Evolutionary conservation across 2,329 filamentous ascomycete species (phyloP).

Genomic region (Fusarium praegraminearum): DNA sequence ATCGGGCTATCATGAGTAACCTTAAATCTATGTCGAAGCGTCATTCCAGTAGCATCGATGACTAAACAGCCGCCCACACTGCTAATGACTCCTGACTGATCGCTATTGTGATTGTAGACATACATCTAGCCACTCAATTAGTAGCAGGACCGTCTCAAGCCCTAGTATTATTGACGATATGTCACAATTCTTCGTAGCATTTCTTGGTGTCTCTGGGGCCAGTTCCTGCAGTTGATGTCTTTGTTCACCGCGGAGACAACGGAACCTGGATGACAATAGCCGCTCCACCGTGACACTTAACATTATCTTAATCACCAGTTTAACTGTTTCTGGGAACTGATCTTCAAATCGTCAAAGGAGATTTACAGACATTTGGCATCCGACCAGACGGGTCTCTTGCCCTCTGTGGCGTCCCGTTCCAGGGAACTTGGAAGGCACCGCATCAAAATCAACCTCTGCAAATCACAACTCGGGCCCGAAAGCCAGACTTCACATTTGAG

Average conservation of each 20-base stretch:
- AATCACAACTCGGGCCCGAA: no score
- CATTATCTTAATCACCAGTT: not conserved
- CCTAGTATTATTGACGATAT: not conserved
- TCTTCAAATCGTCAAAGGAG: no score
- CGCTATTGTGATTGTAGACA: not conserved
- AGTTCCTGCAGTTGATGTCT: not conserved
- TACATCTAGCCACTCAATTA: not conserved
- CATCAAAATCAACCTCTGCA: no score
- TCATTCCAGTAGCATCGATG: no score
- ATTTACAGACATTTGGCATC: no score
- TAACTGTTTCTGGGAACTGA: no score
- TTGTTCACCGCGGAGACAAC: not conserved
- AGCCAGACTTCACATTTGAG: no score
- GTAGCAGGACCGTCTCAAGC: not conserved
- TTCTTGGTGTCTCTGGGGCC: not conserved
- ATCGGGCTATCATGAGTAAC: no score
- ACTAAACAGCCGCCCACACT: not conserved
- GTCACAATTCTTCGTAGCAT: not conserved
- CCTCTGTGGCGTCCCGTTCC: no score
- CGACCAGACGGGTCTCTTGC: no score
- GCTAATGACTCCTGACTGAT: not conserved
- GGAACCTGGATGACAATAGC: not conserved
- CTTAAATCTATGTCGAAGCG: no score
- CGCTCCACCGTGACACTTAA: not conserved
- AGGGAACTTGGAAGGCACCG: no score